Conservation (phyloP, 805 yeast genomes). For the Torulaspora franciscae region DNA sequence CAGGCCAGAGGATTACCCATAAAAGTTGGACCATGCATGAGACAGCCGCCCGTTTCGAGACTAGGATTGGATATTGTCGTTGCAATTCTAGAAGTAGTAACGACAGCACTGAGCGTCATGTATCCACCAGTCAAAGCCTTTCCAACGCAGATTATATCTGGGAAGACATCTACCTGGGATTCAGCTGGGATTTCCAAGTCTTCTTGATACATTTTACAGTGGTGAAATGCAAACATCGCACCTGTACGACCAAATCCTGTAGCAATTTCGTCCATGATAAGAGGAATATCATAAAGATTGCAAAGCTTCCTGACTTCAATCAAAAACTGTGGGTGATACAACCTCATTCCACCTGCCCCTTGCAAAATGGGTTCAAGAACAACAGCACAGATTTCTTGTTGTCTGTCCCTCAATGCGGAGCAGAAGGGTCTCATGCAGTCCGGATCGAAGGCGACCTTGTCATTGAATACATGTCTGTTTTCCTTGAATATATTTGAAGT, state of each 20-base stretch:
- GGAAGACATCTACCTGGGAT: slow-evolving; percentile 20
- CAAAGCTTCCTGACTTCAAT: slow-evolving; percentile 36
- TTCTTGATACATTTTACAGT: slow-evolving; percentile 22
- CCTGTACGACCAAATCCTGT: slow-evolving; percentile 40
- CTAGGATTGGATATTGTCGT: slow-evolving; percentile 18
- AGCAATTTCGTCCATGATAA: slow-evolving; percentile 39
- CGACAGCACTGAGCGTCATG: slow-evolving; percentile 26
- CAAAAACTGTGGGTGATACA: slow-evolving; percentile 35
- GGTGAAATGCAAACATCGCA: slow-evolving; percentile 37
- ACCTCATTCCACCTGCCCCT: slow-evolving; percentile 40
- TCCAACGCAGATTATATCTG: slow-evolving; percentile 29
- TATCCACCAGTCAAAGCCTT: slow-evolving; percentile 31
- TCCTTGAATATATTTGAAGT: slow-evolving; percentile 11
- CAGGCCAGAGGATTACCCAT: slow-evolving; percentile 33
- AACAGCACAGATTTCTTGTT: slow-evolving; percentile 35
- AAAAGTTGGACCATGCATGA: slow-evolving; percentile 34
- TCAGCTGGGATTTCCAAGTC: slow-evolving; percentile 8
- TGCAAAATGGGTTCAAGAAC: slow-evolving; percentile 38
- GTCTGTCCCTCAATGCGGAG: slow-evolving; percentile 27
- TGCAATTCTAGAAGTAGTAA: slow-evolving; percentile 19
- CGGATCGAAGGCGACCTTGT: slow-evolving; percentile 17
- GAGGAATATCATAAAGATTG: slow-evolving; percentile 31
- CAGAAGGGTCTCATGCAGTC: slow-evolving; percentile 30
- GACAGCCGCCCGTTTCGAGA: slow-evolving; percentile 22
- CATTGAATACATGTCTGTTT: slow-evolving; percentile 3